Conservation (phyloP, 2,329 filamentous ascomycete species). For the Daldinia sp. region DNA sequence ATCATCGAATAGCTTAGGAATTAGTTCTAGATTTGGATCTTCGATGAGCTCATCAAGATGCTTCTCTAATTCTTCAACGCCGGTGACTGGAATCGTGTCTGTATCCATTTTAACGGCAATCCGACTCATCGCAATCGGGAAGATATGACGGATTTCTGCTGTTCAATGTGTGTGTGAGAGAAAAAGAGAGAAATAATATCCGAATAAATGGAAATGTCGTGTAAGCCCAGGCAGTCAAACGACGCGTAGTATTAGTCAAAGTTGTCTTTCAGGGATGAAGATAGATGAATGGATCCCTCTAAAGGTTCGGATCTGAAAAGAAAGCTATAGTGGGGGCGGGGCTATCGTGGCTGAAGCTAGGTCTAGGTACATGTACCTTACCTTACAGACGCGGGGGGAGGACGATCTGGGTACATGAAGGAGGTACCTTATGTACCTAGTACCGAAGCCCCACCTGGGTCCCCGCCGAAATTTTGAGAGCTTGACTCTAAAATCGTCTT, state of each 20-base stretch:
- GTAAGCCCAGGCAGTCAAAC: conserved; percentile 19
- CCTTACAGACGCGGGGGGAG: neutral
- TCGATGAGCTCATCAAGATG: conserved; percentile 65
- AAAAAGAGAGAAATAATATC: neutral
- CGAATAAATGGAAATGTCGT: neutral
- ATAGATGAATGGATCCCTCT: neutral
- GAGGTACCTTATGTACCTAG: neutral
- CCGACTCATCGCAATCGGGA: conserved; percentile 39
- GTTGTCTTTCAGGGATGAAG: neutral
- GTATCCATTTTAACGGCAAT: conserved; percentile 56
- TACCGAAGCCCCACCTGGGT: conserved; percentile 14
- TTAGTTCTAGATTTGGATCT: conserved; percentile 58
- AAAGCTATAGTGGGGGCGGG: conserved; percentile 10
- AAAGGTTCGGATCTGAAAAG: neutral
- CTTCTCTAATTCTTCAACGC: conserved; percentile 65
- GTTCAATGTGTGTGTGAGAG: too few species aligned
- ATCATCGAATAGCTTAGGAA: conserved; percentile 67
- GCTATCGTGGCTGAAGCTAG: neutral
- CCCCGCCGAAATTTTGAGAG: conserved; percentile 45
- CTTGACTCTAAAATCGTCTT: conserved; percentile 13
- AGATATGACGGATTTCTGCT: neutral
- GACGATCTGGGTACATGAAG: neutral
- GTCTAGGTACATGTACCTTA: neutral
- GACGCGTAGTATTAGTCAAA: conserved; percentile 17
- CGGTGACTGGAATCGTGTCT: conserved; percentile 61